Evolutionary conservation across 371 early-diverging fungal species (phyloP).

Genomic region (Rhizopus microsporus): DNA sequence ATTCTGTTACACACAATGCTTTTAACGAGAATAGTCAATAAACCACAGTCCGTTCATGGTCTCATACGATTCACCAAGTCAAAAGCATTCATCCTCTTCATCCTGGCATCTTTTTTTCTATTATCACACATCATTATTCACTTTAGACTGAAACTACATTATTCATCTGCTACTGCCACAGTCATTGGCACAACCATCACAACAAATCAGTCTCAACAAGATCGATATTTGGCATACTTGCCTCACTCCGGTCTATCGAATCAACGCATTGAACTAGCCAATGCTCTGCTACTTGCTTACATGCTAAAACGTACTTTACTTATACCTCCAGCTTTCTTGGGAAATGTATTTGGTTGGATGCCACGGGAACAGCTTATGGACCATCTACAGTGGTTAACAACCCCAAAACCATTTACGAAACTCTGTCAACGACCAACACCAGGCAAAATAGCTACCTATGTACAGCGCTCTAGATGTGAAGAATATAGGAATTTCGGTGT

Average conservation of each 20-base stretch:
- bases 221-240: conserved; percentile 51
- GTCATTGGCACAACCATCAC: not conserved
- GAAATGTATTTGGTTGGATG: conserved; percentile 45
- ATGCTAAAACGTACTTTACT: conserved; percentile 59
- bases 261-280: conserved; percentile 60
- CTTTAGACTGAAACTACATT: too few species aligned
- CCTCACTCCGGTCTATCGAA: conserved; percentile 63
- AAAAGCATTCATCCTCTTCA: too few species aligned
- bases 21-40: not conserved
- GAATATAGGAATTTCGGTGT: conserved; percentile 34
- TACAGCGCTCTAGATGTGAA: conserved; percentile 25
- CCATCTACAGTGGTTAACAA: conserved; percentile 35
- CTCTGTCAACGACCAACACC: conserved; percentile 28
- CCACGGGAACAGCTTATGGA: conserved; percentile 18
- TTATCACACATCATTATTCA: too few species aligned
- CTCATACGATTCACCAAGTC: not conserved
- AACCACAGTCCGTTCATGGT: not conserved
- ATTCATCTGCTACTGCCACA: not conserved
- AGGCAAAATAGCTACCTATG: conserved; percentile 20
- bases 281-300: conserved; percentile 53
- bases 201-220: conserved; percentile 4
- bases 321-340: conserved; percentile 55
- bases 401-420: conserved; percentile 27
- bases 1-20: too few species aligned
- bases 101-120: too few species aligned